These are phyloP conservation scores for Inonotus obliquus DNA, from an alignment of 1,284 basidiomycete genomes.

Conservation along the genomic window DNA sequence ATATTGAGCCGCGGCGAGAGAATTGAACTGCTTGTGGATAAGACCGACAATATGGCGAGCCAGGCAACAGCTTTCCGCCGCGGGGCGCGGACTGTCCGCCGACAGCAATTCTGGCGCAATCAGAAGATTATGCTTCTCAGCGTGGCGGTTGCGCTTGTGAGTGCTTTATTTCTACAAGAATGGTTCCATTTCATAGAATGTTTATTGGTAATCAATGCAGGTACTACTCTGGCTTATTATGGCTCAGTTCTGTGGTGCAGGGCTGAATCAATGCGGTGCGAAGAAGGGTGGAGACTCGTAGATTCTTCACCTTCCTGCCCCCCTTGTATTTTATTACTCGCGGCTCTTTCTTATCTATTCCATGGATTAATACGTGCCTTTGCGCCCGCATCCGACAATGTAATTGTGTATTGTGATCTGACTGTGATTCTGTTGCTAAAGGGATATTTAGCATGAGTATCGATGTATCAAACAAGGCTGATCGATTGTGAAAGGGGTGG, in stretches of 20 bases:
- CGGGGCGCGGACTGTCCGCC: conserved; percentile 79
- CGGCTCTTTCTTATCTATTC: not conserved
- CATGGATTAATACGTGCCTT: no score
- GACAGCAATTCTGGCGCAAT: conserved; percentile 98
- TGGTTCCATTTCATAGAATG: no score
- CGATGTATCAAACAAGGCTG: no score
- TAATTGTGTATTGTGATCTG: no score
- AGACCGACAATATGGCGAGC: conserved; percentile 93
- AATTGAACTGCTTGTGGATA: conserved; percentile 94
- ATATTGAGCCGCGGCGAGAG: conserved; percentile 93
- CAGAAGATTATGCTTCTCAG: conserved; percentile 71
- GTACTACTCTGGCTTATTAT: conserved; percentile 74
- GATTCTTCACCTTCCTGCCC: not conserved
- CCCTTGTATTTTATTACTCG: not conserved
- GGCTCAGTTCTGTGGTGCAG: conserved; percentile 85
- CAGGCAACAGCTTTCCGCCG: conserved; percentile 96
- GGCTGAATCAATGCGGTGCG: conserved; percentile 78
- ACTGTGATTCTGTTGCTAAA: no score
- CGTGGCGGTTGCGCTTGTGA: conserved; percentile 70
- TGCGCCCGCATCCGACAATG: no score
- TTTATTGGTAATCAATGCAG: conserved; percentile 31
- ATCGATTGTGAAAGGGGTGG: no score
- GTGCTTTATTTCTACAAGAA: no score
- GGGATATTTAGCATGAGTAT: no score
- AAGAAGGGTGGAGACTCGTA: conserved; percentile 23